These are phyloP conservation scores for Trifolium pratense DNA, from an alignment of 306 rosid genomes.

Conservation along the genomic window DNA sequence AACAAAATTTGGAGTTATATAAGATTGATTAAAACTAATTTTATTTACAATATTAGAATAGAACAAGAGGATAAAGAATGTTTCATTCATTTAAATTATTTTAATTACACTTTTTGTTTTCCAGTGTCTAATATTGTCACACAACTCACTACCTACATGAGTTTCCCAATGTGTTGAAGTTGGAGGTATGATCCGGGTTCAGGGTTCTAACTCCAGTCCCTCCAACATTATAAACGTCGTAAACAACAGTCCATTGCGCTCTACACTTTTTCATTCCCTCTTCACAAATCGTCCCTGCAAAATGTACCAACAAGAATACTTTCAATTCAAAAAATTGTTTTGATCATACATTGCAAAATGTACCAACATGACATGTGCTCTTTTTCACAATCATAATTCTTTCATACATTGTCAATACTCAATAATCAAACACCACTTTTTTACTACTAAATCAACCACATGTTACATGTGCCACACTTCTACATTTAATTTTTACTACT, in stretches of 20 bases:
- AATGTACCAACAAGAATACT: background rate
- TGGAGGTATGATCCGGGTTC: background rate
- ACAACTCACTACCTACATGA: conserved; percentile 5
- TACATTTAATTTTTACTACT: background rate
- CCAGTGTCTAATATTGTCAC: background rate
- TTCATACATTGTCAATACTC: background rate
- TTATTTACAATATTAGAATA: background rate
- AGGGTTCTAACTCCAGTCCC: too few relatives aligned
- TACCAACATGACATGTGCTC: background rate
- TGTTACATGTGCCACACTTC: background rate
- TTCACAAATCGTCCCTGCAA: conserved; percentile 95
- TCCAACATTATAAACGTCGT: too few relatives aligned
- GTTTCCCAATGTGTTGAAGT: conserved; percentile 1
- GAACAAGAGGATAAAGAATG: conserved; percentile 11
- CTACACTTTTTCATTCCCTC: conserved; percentile 59
- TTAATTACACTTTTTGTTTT: conserved; percentile 4
- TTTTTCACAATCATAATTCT: background rate
- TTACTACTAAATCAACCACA: background rate
- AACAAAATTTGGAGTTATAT: background rate
- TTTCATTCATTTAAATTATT: conserved; percentile 14
- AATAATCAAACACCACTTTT: background rate
- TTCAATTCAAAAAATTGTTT: too few relatives aligned
- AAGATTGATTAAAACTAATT: background rate
- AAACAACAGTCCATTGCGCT: conserved; percentile 27
- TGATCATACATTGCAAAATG: conserved; percentile 39